Conservation (phyloP, 495 filamentous ascomycete species). For the Darksidea phi region DNA sequence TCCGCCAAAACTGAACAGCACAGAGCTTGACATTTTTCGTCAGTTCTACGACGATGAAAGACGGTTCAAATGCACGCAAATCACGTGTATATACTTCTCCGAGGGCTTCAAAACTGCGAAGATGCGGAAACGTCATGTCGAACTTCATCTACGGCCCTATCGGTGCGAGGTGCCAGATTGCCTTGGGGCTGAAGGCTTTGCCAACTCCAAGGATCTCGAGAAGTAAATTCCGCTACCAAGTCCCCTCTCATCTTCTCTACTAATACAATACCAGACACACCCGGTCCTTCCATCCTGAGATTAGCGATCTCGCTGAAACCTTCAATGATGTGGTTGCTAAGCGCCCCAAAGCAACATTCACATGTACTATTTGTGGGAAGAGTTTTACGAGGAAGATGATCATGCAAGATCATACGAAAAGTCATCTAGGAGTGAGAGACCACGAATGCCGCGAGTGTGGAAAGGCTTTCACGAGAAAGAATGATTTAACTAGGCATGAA, state of each 20-base stretch:
- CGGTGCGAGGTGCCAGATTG: slow-evolving; percentile 43
- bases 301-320: slow-evolving; percentile 21
- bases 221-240: slow-evolving; percentile 12
- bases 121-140: slow-evolving; percentile 40
- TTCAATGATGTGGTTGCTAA: slow-evolving; percentile 19
- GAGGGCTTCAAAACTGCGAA: slow-evolving; percentile 45
- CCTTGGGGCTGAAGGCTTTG: slow-evolving; percentile 40
- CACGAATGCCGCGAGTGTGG: slow-evolving; percentile 35
- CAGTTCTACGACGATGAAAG: slow-evolving; percentile 42
- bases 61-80: slow-evolving; percentile 46
- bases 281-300: slow-evolving; percentile 33
- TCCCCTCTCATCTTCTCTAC: neutral
- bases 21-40: slow-evolving; percentile 16
- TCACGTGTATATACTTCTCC: slow-evolving; percentile 48
- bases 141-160: slow-evolving; percentile 45
- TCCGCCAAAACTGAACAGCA: slow-evolving; percentile 3
- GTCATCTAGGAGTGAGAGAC: slow-evolving; percentile 39
- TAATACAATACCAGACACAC: slow-evolving; percentile 33
- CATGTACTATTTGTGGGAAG: slow-evolving; percentile 34
- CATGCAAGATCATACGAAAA: slow-evolving; percentile 30
- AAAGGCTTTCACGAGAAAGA: slow-evolving; percentile 34
- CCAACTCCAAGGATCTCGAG: slow-evolving; percentile 44
- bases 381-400: neutral
- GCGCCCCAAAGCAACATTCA: slow-evolving; percentile 27
- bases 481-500: slow-evolving; percentile 38